phyloP scores from a whole-genome alignment of 192 early-diverging fungal genomes.

The Entomortierella parvispora region DNA sequence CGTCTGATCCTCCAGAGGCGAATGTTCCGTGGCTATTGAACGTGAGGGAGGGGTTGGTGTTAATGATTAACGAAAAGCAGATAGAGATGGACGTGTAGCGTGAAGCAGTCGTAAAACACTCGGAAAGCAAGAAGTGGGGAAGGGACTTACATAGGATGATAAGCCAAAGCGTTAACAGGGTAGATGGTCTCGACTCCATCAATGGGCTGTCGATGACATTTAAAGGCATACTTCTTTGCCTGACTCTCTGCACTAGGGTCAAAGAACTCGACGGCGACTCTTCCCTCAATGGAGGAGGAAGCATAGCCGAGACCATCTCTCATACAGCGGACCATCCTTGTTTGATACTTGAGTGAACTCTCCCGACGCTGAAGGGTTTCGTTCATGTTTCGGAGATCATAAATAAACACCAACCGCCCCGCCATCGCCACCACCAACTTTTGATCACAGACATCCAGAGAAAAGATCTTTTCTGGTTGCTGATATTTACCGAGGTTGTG shows the following conservation, averaged over 20 bases:
- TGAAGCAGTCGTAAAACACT: background rate
- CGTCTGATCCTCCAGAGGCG: conserved; percentile 95
- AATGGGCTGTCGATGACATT: conserved; percentile 88
- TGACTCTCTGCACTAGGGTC: conserved; percentile 73
- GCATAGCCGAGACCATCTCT: conserved; percentile 91
- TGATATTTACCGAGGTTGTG: conserved; percentile 51
- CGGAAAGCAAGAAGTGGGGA: background rate
- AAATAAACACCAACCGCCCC: conserved; percentile 78
- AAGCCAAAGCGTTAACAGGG: conserved; percentile 93
- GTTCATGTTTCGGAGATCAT: conserved; percentile 87
- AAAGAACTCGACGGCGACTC: conserved; percentile 94
- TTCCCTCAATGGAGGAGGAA: conserved; percentile 91
- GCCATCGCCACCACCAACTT: conserved; percentile 87
- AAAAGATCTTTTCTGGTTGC: conserved; percentile 84
- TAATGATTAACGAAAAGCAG: conserved; percentile 1
- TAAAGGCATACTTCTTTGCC: conserved; percentile 93
- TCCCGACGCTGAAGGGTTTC: conserved; percentile 77
- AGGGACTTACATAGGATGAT: conserved; percentile 81
- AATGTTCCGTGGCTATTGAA: conserved; percentile 84
- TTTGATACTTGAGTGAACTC: conserved; percentile 90
- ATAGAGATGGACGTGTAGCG: conserved; percentile 8
- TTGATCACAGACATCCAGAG: conserved; percentile 80
- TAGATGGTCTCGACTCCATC: conserved; percentile 88
- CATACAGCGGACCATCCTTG: conserved; percentile 84
- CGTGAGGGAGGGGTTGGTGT: background rate